Evolutionary conservation across 2,329 filamentous ascomycete genomes (phyloP), one percentile per base, ranked within the genome.

Genomic region (Clarireedia hainanense): DNA sequence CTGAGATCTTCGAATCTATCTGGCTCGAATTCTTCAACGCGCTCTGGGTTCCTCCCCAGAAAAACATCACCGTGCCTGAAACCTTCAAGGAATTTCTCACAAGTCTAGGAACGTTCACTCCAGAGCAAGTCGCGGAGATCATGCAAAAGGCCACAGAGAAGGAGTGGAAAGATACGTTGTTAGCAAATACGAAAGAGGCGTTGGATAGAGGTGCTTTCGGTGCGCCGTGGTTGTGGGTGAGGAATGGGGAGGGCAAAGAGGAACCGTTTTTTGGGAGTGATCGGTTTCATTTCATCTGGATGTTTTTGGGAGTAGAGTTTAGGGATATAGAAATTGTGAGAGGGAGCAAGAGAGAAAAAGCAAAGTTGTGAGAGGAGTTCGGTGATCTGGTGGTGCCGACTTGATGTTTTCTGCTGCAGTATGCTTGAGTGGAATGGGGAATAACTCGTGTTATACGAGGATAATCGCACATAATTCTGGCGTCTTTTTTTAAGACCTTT

Each of bases 181-280:
- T 78, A 57, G 73, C 70, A 5, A 77, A 77, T 45, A 91, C 87
- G 17, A 75, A 80, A 57, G 75, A 76, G 60, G 85, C 80, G 0
- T 68, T 89, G 15, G 78, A 80, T 39, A 74, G 73, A 50, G 88
- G 88, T 0, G 88, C 88, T 0, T 92, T 88, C 69, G 89, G 89
- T 0, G 81, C 83, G 50, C 89, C 89, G 1, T 92, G 88, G 88
- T 75, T 88, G 58, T 84, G 83, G 78, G 87, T 84, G 3, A 76
- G 74, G 17, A 81, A 86, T 63, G 68, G 66, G 1, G 69, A 77
- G 59, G 85, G 84, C 0, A 69, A 76, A 55, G 76, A 76, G 49
- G 83, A 88, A 72, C 80, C 84, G 0, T 89, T 91, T 68, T 91
- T 91, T 70, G 88, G 88, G 2, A 90, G 86, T 70, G 88, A 91